Percentiles rank a stretch among this genome's conserved stretches.
These are phyloP conservation scores for Malassezia obtusa DNA, from an alignment of 1,284 basidiomycete species.

Conservation along the genomic window DNA sequence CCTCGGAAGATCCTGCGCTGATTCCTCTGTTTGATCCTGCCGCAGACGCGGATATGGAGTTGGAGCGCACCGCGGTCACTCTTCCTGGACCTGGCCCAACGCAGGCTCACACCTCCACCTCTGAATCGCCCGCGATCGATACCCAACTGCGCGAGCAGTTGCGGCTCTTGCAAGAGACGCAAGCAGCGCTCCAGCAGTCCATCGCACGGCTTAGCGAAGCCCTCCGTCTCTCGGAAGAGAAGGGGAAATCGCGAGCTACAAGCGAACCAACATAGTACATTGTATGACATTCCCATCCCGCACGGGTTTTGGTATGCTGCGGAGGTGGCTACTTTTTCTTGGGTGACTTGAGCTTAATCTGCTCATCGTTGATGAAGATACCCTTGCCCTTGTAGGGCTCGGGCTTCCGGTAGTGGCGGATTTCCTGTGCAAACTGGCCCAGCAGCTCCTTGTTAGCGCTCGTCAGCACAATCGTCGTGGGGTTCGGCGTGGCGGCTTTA, in stretches of 20 bases:
- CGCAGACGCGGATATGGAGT: not conserved
- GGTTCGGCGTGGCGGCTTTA: conserved; percentile 46
- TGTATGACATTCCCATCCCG: not conserved
- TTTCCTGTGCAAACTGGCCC: conserved; percentile 76
- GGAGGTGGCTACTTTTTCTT: conserved; percentile 73
- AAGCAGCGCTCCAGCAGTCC: not conserved
- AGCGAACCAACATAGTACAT: not conserved
- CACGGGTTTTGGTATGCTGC: not conserved
- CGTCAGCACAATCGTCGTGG: conserved; percentile 53
- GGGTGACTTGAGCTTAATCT: conserved; percentile 75
- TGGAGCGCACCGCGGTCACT: not conserved
- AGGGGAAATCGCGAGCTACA: conserved; percentile 1
- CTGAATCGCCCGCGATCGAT: not conserved
- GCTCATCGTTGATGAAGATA: conserved; percentile 80
- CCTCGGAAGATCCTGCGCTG: no score
- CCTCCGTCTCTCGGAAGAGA: not conserved
- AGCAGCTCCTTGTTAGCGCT: conserved; percentile 57
- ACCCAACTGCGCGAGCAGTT: conserved; percentile 6
- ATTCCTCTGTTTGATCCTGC: conserved; percentile 10
- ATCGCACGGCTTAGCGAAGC: conserved; percentile 2
- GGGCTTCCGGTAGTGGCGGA: conserved; percentile 73
- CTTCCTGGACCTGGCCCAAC: no score
- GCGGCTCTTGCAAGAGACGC: conserved; percentile 4
- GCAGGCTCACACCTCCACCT: not conserved
- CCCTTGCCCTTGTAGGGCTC: conserved; percentile 88